A percentile compares a stretch with the other conserved stretches of the same genome.
These are phyloP conservation scores for Jimgerdemannia flammicorona DNA, from an alignment of 192 early-diverging fungal genomes.

Conservation along the genomic window DNA sequence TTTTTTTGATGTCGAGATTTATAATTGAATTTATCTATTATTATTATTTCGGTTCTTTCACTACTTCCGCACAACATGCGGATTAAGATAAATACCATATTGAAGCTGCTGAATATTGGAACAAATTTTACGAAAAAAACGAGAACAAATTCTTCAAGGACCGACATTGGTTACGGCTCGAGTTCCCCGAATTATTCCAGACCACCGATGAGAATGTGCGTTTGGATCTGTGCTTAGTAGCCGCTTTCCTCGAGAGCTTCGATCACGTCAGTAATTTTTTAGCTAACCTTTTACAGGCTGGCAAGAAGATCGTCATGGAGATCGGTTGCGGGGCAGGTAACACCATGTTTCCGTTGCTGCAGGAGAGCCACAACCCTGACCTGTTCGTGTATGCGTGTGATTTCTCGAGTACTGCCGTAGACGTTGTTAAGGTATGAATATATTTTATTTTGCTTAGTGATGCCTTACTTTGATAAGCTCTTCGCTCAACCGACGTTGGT, in stretches of 20 bases:
- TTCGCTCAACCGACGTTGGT: background rate
- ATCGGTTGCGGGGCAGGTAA: conserved; percentile 98
- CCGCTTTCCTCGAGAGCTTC: background rate
- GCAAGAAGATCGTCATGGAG: conserved; percentile 71
- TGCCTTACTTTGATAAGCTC: background rate
- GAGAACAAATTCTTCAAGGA: conserved; percentile 95
- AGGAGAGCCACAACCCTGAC: conserved; percentile 66
- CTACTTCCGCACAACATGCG: background rate
- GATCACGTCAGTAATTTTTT: background rate
- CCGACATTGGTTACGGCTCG: conserved; percentile 90
- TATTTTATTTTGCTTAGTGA: conserved; percentile 1
- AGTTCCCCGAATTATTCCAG: conserved; percentile 86
- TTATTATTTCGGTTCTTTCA: background rate
- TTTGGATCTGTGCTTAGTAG: background rate
- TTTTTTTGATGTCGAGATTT: no score
- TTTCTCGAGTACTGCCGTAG: conserved; percentile 85
- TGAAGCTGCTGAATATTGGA: conserved; percentile 61
- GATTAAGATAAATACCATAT: conserved; percentile 38
- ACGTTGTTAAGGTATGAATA: conserved; percentile 74
- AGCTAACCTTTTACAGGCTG: conserved; percentile 26
- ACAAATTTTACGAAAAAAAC: conserved; percentile 81
- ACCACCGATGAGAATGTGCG: conserved; percentile 38
- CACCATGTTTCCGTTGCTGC: conserved; percentile 90
- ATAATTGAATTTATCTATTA: conserved; percentile 3
- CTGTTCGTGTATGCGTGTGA: conserved; percentile 93